Evolutionary conservation across 192 early-diverging fungal genomes (phyloP).

Genomic region (Linnemannia zychae): DNA sequence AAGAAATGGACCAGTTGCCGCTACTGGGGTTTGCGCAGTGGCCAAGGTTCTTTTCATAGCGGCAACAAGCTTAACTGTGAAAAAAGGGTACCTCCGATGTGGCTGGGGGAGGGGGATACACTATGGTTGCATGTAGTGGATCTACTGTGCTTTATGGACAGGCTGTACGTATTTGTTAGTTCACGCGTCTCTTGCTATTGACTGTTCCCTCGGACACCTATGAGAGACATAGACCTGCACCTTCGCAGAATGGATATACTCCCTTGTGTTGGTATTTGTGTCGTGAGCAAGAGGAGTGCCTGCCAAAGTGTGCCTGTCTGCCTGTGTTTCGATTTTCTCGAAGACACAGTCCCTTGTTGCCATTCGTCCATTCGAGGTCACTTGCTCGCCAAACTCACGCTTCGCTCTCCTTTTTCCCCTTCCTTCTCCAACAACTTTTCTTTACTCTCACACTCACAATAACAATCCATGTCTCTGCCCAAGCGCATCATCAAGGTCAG

Average conservation of each 20-base stretch:
- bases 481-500: slow-evolving; percentile 70
- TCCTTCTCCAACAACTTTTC: background rate
- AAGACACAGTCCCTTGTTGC: background rate
- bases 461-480: slow-evolving; percentile 57
- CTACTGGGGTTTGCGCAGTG: background rate
- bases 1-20: background rate
- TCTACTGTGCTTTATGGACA: too few species aligned
- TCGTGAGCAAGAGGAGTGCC: background rate
- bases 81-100: background rate
- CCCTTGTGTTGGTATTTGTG: too few species aligned
- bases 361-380: background rate
- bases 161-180: background rate
- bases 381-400: slow-evolving; percentile 3
- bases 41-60: too few species aligned
- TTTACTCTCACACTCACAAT: slow-evolving; percentile 1
- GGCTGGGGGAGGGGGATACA: too few species aligned
- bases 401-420: slow-evolving; percentile 1
- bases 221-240: background rate
- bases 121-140: too few species aligned
- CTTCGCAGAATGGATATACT: too few species aligned
- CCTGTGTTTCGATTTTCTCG: background rate
- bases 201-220: too few species aligned
- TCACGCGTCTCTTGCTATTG: slow-evolving; percentile 7
- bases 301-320: background rate
- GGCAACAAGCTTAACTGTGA: background rate